phyloP scores from a whole-genome alignment of 2,329 filamentous ascomycete species.

The Orbilia quercus region DNA sequence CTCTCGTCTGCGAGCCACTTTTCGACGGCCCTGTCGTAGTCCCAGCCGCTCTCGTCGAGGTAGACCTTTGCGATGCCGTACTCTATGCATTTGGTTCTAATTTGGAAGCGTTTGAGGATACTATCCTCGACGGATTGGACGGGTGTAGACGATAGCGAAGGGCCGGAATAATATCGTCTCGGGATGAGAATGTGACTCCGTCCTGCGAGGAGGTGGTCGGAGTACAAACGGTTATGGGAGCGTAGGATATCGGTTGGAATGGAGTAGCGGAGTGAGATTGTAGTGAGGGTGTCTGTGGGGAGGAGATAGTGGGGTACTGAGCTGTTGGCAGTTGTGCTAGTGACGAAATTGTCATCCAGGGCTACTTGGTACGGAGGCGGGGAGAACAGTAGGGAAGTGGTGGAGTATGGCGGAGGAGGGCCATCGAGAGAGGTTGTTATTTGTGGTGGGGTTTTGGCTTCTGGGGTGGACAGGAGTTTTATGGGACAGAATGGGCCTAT shows the following conservation, averaged over 20 bases:
- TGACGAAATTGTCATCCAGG: background rate
- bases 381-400: slow-evolving; percentile 2
- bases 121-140: slow-evolving; percentile 51
- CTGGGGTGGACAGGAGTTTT: slow-evolving; percentile 45
- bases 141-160: slow-evolving; percentile 46
- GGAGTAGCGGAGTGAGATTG: slow-evolving; percentile 56
- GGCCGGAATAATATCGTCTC: slow-evolving; percentile 44
- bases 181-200: slow-evolving; percentile 57
- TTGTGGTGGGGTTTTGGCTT: background rate
- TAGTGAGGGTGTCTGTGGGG: slow-evolving; percentile 54
- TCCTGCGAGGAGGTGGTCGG: slow-evolving; percentile 56
- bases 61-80: slow-evolving; percentile 57
- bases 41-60: slow-evolving; percentile 55
- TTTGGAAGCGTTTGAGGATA: slow-evolving; percentile 57
- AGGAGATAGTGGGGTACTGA: slow-evolving; percentile 54
- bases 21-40: slow-evolving; percentile 56
- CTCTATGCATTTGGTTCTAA: slow-evolving; percentile 58
- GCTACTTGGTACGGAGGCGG: slow-evolving; percentile 36
- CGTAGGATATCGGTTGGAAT: slow-evolving; percentile 49
- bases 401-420: slow-evolving; percentile 37
- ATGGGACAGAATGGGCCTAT: slow-evolving; percentile 58
- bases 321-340: background rate
- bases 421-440: background rate
- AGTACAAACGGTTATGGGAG: slow-evolving; percentile 57
- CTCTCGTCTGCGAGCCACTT: slow-evolving; percentile 57